Evolutionary conservation across 169 alveolate genomes (phyloP), one percentile per base, ranked within the genome.

Genomic region (Plasmodium coatneyi): DNA sequence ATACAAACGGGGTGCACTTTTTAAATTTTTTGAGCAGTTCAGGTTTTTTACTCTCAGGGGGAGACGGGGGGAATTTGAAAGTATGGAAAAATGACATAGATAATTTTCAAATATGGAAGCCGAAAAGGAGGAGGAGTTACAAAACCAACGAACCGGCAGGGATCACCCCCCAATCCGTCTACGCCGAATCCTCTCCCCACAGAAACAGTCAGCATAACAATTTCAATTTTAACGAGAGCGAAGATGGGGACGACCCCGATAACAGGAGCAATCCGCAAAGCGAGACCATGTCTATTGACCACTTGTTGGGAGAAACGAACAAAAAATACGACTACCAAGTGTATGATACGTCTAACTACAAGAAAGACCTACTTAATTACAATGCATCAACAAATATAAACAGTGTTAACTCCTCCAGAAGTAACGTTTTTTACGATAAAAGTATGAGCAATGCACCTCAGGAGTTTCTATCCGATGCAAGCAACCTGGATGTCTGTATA

Each of bases 11-110:
- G 2, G 93, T 87, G 28, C 78, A 87, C 43, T 78, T 79, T 78
- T 87, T 87, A 80, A 87, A 79, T 25, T 87, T 36, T 70, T 28
- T 79, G 82, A 56, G 70, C 71, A 66, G 56, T 14, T 79, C 93
- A 87, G 93, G 49, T 39, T 87, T 87, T 60, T 87, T 87, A 34
- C 19, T 87, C 70, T 87, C 93, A 60, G 93, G 93, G 12, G 93
- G 93, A 25, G 82, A 87, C 66, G 82, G 90, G 32, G 93, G 93
- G 34, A 87, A 87, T 79, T 79, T 87, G 60, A 87, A 87, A 79
- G 32, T 87, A 39, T 87, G 93, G 93, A 87, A 87, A 79, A 87
- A 43, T 87, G 93, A 87, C 36, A 36, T 87, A 43, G 93, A 87
- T 60, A 79, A 79, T 78, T 79, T 87, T 79, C 70, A 79, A 87